A percentile compares a stretch with the other conserved stretches of the same genome.
Conservation (phyloP, 2,329 filamentous ascomycete genomes). For the Celoporthe dispersa region DNA sequence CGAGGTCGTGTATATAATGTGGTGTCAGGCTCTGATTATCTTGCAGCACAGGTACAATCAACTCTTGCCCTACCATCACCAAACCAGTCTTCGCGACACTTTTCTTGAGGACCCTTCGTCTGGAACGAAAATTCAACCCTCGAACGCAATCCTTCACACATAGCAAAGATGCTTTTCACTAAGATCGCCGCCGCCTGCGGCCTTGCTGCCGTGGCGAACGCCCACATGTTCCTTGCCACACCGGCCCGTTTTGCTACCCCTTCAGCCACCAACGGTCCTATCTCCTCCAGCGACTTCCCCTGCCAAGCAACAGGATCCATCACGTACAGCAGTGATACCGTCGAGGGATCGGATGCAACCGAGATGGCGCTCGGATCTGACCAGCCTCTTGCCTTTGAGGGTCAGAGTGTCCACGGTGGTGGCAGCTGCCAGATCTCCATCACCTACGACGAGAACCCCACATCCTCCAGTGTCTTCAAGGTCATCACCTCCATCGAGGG, state of each 20-base stretch:
- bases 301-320: constrained; percentile 68
- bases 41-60: constrained; percentile 14
- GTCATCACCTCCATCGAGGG: constrained; percentile 89
- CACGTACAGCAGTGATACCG: constrained; percentile 40
- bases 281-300: constrained; percentile 75
- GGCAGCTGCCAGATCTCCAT: constrained; percentile 90
- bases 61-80: constrained; percentile 30
- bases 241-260: constrained; percentile 65
- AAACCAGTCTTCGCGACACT: constrained; percentile 32
- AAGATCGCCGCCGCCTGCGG: constrained; percentile 57
- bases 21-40: constrained; percentile 17
- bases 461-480: constrained; percentile 73
- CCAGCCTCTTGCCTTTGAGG: constrained; percentile 68
- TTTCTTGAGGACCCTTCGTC: constrained; percentile 41
- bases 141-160: constrained; percentile 32
- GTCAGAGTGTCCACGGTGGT: constrained; percentile 81
- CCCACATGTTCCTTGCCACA: constrained; percentile 75
- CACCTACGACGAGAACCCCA: constrained; percentile 75
- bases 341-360: constrained; percentile 51
- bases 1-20: constrained; percentile 8
- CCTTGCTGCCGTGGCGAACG: constrained; percentile 64
- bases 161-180: constrained; percentile 52
- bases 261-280: constrained; percentile 63
- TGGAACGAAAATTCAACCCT: constrained; percentile 42
- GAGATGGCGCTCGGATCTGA: constrained; percentile 65